A percentile compares a stretch with the other conserved stretches of the same genome.
These are phyloP conservation scores for Fusarium floridanum DNA, from an alignment of 2,329 filamentous ascomycete genomes.

Conservation along the genomic window DNA sequence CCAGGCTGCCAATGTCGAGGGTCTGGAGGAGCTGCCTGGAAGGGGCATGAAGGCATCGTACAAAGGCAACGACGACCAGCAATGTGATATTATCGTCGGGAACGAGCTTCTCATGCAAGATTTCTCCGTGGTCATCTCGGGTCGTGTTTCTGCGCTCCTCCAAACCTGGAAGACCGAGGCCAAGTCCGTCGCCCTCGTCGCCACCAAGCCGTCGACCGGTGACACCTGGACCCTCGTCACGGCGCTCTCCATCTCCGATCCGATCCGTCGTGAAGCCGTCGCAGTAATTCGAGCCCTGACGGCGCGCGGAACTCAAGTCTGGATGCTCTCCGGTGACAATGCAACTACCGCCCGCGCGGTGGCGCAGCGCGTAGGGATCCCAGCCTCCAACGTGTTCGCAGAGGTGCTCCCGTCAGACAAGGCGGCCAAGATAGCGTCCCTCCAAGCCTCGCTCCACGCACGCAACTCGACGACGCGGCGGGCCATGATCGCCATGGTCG, in stretches of 20 bases:
- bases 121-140: conserved; percentile 56
- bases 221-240: conserved; percentile 68
- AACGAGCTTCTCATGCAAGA: conserved; percentile 78
- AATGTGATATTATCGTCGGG: conserved; percentile 72
- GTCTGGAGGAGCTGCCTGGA: conserved; percentile 76
- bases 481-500: conserved; percentile 82
- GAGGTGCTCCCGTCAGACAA: conserved; percentile 90
- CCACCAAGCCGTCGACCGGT: conserved; percentile 52
- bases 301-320: conserved; percentile 77
- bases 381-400: conserved; percentile 80
- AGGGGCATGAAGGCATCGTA: conserved; percentile 73
- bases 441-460: conserved; percentile 67
- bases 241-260: conserved; percentile 83
- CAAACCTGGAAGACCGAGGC: conserved; percentile 72
- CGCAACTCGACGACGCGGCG: conserved; percentile 52
- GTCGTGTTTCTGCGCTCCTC: conserved; percentile 53
- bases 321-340: conserved; percentile 96
- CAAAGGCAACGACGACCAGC: conserved; percentile 33
- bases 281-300: conserved; percentile 75
- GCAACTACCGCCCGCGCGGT: conserved; percentile 85
- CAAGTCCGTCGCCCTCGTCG: conserved; percentile 73
- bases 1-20: conserved; percentile 51
- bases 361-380: conserved; percentile 80
- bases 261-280: conserved; percentile 79
- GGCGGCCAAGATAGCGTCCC: conserved; percentile 75